These are phyloP conservation scores for Phlebopus sp. DNA, from an alignment of 1,284 basidiomycete genomes.

Conservation along the genomic window DNA sequence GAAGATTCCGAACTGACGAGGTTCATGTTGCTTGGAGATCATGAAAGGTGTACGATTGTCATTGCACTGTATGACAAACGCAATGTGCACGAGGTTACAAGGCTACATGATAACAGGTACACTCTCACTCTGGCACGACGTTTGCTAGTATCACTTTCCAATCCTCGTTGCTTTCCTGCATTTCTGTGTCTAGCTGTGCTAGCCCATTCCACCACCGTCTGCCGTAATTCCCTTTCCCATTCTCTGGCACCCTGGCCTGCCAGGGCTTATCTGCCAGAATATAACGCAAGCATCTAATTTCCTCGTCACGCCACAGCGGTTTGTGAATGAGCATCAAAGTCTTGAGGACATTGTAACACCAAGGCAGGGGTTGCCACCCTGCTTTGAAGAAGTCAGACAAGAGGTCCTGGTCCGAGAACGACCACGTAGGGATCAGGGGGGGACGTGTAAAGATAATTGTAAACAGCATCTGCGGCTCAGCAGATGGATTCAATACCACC, in stretches of 20 bases:
- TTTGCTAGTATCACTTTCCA: conserved; percentile 52
- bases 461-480: conserved; percentile 46
- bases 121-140: conserved; percentile 35
- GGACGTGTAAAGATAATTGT: conserved; percentile 63
- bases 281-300: conserved; percentile 75
- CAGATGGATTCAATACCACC: conserved; percentile 83
- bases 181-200: conserved; percentile 47
- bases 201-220: conserved; percentile 80
- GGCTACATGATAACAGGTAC: background rate
- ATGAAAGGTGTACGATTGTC: conserved; percentile 34
- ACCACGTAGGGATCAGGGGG: conserved; percentile 67
- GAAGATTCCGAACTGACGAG: conserved; percentile 88
- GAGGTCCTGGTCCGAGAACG: conserved; percentile 93
- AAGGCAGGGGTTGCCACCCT: conserved; percentile 71
- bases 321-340: conserved; percentile 69
- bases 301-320: conserved; percentile 73
- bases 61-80: no score
- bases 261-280: conserved; percentile 78
- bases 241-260: conserved; percentile 43
- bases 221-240: conserved; percentile 41
- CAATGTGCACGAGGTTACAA: no score
- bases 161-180: conserved; percentile 46
- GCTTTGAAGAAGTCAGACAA: conserved; percentile 79
- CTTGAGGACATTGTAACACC: conserved; percentile 87
- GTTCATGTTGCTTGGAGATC: conserved; percentile 85